phyloP scores from a whole-genome alignment of 768 basidiomycete species.

The Hortiboletus campestris region DNA sequence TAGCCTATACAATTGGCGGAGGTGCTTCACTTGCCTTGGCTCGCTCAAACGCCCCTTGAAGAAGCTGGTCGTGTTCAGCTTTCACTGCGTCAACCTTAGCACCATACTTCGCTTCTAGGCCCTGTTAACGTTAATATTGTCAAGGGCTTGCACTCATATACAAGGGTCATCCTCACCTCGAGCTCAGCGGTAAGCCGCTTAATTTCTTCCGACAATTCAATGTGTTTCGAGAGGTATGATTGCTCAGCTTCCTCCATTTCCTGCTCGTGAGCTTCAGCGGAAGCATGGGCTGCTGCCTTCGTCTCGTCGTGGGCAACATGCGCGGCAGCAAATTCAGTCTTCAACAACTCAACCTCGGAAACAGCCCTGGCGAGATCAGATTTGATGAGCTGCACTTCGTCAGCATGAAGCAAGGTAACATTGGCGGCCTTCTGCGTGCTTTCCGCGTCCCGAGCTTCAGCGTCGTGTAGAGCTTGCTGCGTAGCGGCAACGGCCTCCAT shows the following conservation, averaged over 20 bases:
- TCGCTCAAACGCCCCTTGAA: constrained; percentile 71
- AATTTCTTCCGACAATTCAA: constrained; percentile 54
- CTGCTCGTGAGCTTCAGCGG: constrained; percentile 45
- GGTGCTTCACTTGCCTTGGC: constrained; percentile 57
- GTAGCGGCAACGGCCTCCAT: constrained; percentile 45
- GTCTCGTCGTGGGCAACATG: constrained; percentile 48
- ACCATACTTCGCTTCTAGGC: constrained; percentile 66
- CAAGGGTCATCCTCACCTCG: constrained; percentile 45
- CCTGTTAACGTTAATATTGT: constrained; percentile 37
- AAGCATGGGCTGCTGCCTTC: constrained; percentile 42
- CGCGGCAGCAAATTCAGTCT: constrained; percentile 45
- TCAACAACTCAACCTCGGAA: constrained; percentile 46
- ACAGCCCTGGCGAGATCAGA: constrained; percentile 45
- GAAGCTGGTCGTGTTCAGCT: constrained; percentile 56
- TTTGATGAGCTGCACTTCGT: constrained; percentile 43
- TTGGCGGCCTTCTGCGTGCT: constrained; percentile 39
- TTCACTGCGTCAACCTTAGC: constrained; percentile 65
- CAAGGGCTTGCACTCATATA: neutral
- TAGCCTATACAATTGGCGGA: neutral
- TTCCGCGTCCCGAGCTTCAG: constrained; percentile 48
- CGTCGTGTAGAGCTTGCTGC: constrained; percentile 47
- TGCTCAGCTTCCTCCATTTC: constrained; percentile 55
- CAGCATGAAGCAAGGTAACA: constrained; percentile 42
- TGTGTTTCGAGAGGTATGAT: constrained; percentile 46
- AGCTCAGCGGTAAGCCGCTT: constrained; percentile 58